These are phyloP conservation scores for Ophioceras dolichostomum DNA, from an alignment of 2,329 filamentous ascomycete species.

Conservation along the genomic window DNA sequence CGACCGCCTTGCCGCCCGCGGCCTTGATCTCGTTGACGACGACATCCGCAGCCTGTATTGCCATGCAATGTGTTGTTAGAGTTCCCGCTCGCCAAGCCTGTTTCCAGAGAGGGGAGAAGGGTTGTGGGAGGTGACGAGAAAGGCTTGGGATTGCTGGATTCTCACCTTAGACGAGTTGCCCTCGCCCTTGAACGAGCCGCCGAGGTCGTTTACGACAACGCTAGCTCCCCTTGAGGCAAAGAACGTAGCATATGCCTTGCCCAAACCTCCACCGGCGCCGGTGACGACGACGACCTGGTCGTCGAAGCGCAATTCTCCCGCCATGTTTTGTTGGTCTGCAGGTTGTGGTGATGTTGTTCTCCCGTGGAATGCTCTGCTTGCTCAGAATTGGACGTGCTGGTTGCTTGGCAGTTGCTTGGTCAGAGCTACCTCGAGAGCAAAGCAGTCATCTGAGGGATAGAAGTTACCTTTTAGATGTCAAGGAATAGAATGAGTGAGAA, in stretches of 20 bases:
- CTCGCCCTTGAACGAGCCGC: slow-evolving; percentile 86
- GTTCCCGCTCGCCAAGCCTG: too few species aligned
- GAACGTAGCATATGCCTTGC: slow-evolving; percentile 75
- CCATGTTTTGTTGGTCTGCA: slow-evolving; percentile 30
- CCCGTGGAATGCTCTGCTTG: neutral
- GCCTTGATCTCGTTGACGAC: slow-evolving; percentile 75
- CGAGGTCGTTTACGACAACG: slow-evolving; percentile 86
- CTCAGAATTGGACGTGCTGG: neutral
- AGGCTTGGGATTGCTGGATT: too few species aligned
- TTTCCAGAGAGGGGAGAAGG: neutral
- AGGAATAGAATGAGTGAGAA: too few species aligned
- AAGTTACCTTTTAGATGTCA: too few species aligned
- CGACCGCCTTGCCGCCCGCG: slow-evolving; percentile 87
- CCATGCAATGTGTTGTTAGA: slow-evolving; percentile 1
- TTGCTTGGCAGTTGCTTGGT: neutral
- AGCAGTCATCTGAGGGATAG: too few species aligned
- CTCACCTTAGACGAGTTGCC: slow-evolving; percentile 73
- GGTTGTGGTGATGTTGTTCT: slow-evolving; percentile 1
- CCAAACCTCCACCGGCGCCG: slow-evolving; percentile 71
- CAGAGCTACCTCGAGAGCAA: too few species aligned
- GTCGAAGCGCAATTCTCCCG: slow-evolving; percentile 63
- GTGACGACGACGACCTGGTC: slow-evolving; percentile 84
- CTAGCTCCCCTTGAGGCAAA: slow-evolving; percentile 74
- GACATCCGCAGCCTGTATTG: slow-evolving; percentile 63
- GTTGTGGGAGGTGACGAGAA: too few species aligned